Base-by-base conservation (phyloP, 2,329 filamentous ascomycete species). In the Claviceps sp. region DNA sequence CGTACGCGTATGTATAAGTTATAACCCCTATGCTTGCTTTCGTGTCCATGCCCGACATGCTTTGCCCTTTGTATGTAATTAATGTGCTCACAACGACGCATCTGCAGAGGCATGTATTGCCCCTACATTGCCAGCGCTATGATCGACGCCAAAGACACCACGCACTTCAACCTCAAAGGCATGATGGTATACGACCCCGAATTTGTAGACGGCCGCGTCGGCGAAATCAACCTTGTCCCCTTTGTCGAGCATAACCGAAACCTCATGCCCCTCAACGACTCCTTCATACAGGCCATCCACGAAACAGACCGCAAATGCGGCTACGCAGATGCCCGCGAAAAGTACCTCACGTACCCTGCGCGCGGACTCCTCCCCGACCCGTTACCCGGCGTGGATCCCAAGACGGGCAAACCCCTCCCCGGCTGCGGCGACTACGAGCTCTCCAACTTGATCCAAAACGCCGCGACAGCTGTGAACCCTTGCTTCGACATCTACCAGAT, bases 401-500 rank as follows among this genome's bases (percentile, higher is more conserved):
- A 52, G 62, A 67, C 29, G 56, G 70, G 42, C 63, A 64, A 29
- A 55, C 50, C 0, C 62, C 64, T 38, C 54, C 53, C 0, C 58
- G 61, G 38, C 64, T 65, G 1, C 60, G 68, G 0, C 71, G 69
- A 16, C 87, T 83, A 51, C 61, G 68, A 72, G 49, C 61, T 85
- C 26, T 81, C 73, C 59, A 63, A 71, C 54, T 69, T 78, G 48
- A 76, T 86, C 47, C 69, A 69, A 58, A 60, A 72, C 1, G 83
- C 81, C 40, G 73, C 75, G 5, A 59, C 71, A n/a, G 60, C 68
- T 2, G 66, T 81, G 43, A 90, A 90, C 67, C 86, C 86, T 0
- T 90, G 86, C 69, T 90, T 83, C 66, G 77, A 88, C 62, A 68
- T 85, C 29, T 89, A 88, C 68, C 76, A 83, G 47, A 74, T 89